Conservation (phyloP, 805 yeast species). For the Maudiozyma barnettii region DNA sequence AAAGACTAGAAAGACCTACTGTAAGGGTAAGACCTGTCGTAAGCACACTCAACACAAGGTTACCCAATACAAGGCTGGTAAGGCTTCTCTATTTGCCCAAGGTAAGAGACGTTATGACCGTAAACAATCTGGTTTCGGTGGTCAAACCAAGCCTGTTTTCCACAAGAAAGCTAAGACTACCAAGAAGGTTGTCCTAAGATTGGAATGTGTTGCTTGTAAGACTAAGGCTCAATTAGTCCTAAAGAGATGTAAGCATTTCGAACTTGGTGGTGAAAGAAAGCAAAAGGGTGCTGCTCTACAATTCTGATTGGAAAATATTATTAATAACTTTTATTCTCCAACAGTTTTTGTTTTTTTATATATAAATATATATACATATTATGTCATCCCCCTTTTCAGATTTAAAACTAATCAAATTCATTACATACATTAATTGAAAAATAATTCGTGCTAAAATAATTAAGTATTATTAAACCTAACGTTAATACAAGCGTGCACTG, state of each 20-base stretch:
- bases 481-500: too few species aligned
- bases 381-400: neutral
- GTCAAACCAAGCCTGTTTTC: slow-evolving; percentile 99
- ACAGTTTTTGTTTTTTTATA: neutral
- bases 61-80: slow-evolving; percentile 99
- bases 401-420: neutral
- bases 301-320: slow-evolving; percentile 49
- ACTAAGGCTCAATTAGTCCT: slow-evolving; percentile 95
- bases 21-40: slow-evolving; percentile 98
- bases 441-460: neutral
- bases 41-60: slow-evolving; percentile 99
- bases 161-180: slow-evolving; percentile 99
- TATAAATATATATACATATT: neutral
- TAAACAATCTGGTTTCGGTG: slow-evolving; percentile 99
- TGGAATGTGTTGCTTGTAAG: slow-evolving; percentile 98
- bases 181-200: slow-evolving; percentile 98
- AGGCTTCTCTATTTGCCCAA: slow-evolving; percentile 98
- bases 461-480: neutral
- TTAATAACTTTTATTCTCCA: neutral
- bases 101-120: slow-evolving; percentile 99
- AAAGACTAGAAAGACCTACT: slow-evolving; percentile 99
- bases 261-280: slow-evolving; percentile 99
- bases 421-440: neutral
- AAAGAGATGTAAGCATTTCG: slow-evolving; percentile 99
- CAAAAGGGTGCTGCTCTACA: slow-evolving; percentile 99